A percentile compares a stretch with the other conserved stretches of the same genome.
Conservation (phyloP, 371 early-diverging fungal species). For the Rhizopus arrhizus region DNA sequence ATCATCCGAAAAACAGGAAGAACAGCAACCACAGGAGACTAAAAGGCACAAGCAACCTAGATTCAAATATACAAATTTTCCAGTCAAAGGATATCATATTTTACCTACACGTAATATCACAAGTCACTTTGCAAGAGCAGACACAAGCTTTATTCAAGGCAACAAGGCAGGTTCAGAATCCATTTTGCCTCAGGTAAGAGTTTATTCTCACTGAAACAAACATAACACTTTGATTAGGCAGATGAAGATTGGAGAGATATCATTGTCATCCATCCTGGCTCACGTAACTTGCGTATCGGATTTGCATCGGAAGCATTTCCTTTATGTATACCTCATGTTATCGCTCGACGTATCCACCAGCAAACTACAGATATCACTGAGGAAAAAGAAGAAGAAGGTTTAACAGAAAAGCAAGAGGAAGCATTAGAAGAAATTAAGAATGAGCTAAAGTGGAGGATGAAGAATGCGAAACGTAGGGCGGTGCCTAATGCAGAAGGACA, state of each 20-base stretch:
- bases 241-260: slow-evolving; percentile 60
- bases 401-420: slow-evolving; percentile 28
- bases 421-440: slow-evolving; percentile 56
- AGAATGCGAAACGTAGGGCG: slow-evolving; percentile 76
- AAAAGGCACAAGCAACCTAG: slow-evolving; percentile 27
- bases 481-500: slow-evolving; percentile 75
- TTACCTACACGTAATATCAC: slow-evolving; percentile 55
- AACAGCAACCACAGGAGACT: slow-evolving; percentile 2
- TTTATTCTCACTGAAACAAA: background rate
- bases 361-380: background rate
- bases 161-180: slow-evolving; percentile 40
- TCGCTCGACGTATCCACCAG: slow-evolving; percentile 64
- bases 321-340: slow-evolving; percentile 73
- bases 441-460: slow-evolving; percentile 74
- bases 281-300: slow-evolving; percentile 78
- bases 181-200: slow-evolving; percentile 46
- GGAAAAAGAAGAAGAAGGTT: slow-evolving; percentile 16
- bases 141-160: slow-evolving; percentile 43
- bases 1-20: background rate
- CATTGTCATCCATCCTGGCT: slow-evolving; percentile 88
- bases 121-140: slow-evolving; percentile 42
- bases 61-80: slow-evolving; percentile 54
- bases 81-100: slow-evolving; percentile 52
- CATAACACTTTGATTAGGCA: slow-evolving; percentile 21
- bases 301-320: slow-evolving; percentile 84